Evolutionary conservation across 805 yeast species (phyloP), one percentile per base, ranked within the genome.

Genomic region (Yarrowia sp.): DNA sequence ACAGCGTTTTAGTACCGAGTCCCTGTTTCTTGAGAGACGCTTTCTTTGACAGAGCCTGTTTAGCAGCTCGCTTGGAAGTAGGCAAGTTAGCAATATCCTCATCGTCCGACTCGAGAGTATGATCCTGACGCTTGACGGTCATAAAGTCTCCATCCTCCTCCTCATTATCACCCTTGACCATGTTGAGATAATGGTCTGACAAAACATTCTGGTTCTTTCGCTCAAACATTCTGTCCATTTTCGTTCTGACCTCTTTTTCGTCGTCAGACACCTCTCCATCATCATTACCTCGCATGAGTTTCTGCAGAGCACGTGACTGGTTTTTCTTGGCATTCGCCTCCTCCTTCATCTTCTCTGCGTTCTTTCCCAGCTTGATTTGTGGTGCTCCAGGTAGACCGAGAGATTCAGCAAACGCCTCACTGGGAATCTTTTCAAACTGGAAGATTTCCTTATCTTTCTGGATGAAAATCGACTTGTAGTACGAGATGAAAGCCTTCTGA

Each of bases 301-400:
- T 80, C 53, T 83, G 71, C 68, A 92, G 76, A 69, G 86, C 86
- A 71, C 97, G 83, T 0, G 96, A 86, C 31, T 87, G 84, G 74
- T 93, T 93, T 76, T 93, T 93, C 17, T 55, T 55, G 78, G 84
- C 77, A 69, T 86, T 91, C 72, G 90, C 90, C 31, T 81, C 78
- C 64, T 75, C 74, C 38, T 80, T 71, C 28, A 79, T 76, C 41
- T 69, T 75, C 48, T 76, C 78, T 38, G 71, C 74, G 7, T 63
- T 60, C 72, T 74, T 76, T 14, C 86, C 88, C 45, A 79, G 79
- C 74, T 90, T 92, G 71, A 95, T 88, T 71, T 89, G 87, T 47
- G 99, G 99, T 3, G 97, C 97, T 64, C 98, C 97, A 1, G 98
- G 97, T 47, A 95, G 81, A 9, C 99, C 99, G 55, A 92, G 76